Percentiles rank a stretch among this genome's conserved stretches.
These are phyloP conservation scores for Sonneratia caseolaris DNA, from an alignment of 345 rosid genomes.

Conservation along the genomic window DNA sequence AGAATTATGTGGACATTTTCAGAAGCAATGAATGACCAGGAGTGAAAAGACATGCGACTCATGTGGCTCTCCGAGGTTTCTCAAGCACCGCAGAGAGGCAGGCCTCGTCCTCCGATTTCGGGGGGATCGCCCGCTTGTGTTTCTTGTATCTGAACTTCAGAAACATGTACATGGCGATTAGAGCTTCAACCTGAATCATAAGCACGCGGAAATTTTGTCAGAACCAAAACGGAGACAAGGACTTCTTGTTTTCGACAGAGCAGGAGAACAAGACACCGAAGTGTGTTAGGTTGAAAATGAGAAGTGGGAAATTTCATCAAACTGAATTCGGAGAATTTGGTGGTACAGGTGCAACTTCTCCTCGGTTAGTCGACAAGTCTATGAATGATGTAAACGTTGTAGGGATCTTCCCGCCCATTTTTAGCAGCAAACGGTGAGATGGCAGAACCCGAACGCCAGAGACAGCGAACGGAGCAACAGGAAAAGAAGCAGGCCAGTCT, in stretches of 20 bases:
- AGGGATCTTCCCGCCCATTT: not conserved
- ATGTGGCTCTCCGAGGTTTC: constrained; percentile 74
- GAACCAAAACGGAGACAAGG: too few relatives aligned
- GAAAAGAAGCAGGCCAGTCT: not conserved
- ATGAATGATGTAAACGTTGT: too few relatives aligned
- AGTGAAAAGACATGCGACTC: too few relatives aligned
- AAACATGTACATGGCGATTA: constrained; percentile 55
- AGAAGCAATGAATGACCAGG: not conserved
- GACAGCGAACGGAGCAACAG: not conserved
- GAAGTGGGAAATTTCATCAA: too few relatives aligned
- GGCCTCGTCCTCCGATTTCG: constrained; percentile 57
- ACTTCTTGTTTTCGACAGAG: too few relatives aligned
- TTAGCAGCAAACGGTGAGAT: too few relatives aligned
- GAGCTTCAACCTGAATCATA: not conserved
- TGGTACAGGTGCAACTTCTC: too few relatives aligned
- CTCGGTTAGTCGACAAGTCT: not conserved
- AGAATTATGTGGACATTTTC: not conserved
- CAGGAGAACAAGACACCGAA: too few relatives aligned
- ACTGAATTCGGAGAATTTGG: too few relatives aligned
- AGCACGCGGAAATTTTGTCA: too few relatives aligned
- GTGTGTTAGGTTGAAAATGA: too few relatives aligned
- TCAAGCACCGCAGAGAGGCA: constrained; percentile 76
- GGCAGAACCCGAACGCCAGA: not conserved
- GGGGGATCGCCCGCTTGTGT: constrained; percentile 64
- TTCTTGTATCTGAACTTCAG: constrained; percentile 82